Evolutionary conservation across 495 filamentous ascomycete genomes (phyloP).

Genomic region (Neurospora terricola): DNA sequence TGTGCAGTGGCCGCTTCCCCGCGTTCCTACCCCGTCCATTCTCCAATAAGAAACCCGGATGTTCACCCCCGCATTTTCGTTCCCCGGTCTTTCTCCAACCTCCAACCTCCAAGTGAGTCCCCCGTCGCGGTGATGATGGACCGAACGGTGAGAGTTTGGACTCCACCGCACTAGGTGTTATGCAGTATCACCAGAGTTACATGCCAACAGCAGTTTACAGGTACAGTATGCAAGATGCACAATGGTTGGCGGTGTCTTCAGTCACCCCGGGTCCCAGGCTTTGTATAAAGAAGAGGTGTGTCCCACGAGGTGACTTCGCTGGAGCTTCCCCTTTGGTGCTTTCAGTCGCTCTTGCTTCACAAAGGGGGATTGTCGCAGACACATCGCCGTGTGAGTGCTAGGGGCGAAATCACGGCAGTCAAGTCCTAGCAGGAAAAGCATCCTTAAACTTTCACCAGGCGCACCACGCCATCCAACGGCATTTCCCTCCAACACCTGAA

Average conservation of each 20-base stretch:
- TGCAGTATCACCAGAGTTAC: background rate
- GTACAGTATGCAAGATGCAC: background rate
- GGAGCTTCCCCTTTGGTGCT: background rate
- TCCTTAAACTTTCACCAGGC: background rate
- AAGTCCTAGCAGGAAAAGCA: background rate
- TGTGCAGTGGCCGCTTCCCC: background rate
- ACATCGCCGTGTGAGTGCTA: background rate
- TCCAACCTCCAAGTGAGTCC: background rate
- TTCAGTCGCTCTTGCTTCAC: background rate
- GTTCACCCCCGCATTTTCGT: background rate
- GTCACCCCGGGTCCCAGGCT: no score
- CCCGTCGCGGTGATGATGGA: background rate
- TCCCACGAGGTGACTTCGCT: background rate
- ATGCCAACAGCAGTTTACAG: background rate
- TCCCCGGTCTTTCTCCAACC: background rate
- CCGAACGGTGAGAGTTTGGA: background rate
- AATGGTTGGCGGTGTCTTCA: background rate
- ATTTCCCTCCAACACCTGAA: background rate
- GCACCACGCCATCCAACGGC: background rate
- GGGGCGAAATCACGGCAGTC: background rate
- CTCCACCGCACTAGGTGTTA: background rate
- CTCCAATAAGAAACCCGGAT: background rate
- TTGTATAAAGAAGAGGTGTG: background rate
- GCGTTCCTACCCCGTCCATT: background rate
- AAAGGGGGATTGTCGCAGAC: background rate